Evolutionary conservation across 108 stramenopile genomes (phyloP).

Genomic region (Cylindrotheca fusiformis): DNA sequence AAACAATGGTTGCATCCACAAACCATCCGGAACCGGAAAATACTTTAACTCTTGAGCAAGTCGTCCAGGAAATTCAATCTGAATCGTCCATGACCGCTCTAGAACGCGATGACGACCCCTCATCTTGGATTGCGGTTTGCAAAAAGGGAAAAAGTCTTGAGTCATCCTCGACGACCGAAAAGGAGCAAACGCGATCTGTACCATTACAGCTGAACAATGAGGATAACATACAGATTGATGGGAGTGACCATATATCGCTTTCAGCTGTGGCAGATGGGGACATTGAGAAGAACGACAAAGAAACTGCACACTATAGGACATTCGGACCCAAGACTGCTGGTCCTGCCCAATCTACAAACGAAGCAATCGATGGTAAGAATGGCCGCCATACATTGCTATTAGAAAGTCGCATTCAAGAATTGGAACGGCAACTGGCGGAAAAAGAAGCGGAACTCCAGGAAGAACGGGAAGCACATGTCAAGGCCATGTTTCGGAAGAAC

Average conservation of each 20-base stretch:
- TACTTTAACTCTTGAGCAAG: neutral
- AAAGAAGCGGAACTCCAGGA: conserved; percentile 3
- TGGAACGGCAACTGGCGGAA: conserved; percentile 15
- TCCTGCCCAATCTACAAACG: neutral
- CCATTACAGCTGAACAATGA: too few relatives aligned
- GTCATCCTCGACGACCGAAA: too few relatives aligned
- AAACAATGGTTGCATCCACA: neutral
- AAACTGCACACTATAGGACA: neutral
- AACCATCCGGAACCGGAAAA: neutral
- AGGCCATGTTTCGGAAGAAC: conserved; percentile 7
- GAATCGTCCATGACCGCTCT: neutral
- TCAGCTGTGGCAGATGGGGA: neutral
- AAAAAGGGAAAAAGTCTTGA: neutral
- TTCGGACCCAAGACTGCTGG: neutral
- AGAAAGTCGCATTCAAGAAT: conserved; percentile 3
- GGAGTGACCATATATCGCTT: neutral
- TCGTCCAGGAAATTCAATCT: neutral
- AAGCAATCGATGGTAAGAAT: neutral
- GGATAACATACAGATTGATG: too few relatives aligned
- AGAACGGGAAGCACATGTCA: conserved; percentile 7
- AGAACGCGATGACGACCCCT: neutral
- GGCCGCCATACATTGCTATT: neutral
- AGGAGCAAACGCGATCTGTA: too few relatives aligned
- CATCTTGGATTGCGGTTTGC: neutral
- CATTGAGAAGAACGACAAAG: conserved; percentile 4